These are phyloP conservation scores for Datura wrightii DNA, from an alignment of 257 asterid species.

Conservation along the genomic window DNA sequence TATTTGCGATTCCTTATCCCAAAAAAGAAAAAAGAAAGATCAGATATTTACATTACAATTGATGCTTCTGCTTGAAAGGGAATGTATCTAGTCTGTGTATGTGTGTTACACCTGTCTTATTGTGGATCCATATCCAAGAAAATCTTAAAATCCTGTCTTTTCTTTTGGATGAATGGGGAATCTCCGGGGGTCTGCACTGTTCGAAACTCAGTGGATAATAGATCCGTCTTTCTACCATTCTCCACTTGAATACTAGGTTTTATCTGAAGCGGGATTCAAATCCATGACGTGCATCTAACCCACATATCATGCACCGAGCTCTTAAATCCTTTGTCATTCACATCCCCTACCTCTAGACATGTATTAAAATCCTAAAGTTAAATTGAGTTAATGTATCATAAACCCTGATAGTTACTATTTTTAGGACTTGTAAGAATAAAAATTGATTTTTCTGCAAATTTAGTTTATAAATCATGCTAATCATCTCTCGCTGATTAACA, in stretches of 20 bases:
- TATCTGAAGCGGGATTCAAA: not conserved
- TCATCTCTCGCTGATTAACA: not conserved
- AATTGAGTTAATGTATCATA: not conserved
- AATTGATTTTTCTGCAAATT: not conserved
- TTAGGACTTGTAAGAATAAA: not conserved
- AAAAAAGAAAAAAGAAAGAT: not conserved
- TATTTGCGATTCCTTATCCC: not conserved
- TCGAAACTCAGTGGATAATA: not conserved
- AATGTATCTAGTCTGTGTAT: not conserved
- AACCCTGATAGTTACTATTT: slow-evolving; percentile 9
- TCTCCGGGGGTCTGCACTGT: not conserved
- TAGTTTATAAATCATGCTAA: not conserved
- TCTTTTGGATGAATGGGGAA: not conserved
- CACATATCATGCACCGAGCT: not conserved
- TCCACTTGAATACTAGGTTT: slow-evolving; percentile 5
- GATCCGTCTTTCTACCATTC: not conserved
- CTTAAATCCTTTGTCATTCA: not conserved
- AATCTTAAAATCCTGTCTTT: not conserved
- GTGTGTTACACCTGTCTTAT: not conserved
- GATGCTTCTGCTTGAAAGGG: slow-evolving; percentile 12
- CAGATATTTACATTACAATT: not conserved
- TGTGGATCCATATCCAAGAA: slow-evolving; percentile 2
- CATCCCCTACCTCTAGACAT: not conserved
- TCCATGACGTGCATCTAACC: not conserved
- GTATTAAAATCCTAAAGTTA: not conserved